Base-by-base conservation (phyloP, 192 early-diverging fungal genomes). In the Oehlia diaphana region DNA sequence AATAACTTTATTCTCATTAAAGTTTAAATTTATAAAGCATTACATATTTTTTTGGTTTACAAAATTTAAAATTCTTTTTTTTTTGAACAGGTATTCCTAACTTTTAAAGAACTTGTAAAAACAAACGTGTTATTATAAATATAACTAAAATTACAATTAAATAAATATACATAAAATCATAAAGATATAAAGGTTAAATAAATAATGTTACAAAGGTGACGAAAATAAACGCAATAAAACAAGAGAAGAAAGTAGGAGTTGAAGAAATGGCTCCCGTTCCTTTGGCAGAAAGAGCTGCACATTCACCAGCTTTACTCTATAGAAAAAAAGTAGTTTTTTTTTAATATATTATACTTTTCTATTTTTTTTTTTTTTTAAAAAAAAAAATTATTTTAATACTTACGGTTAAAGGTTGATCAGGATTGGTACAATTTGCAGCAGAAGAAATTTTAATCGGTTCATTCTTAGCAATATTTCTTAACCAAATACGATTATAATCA, bases 401-500 rank as follows among this genome's bases (percentile, higher is more conserved):
- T 61, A 76, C 80, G 28, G n/a, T 33, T 61, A 61, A 71, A 33
- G 77, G 3, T 8, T 85, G 79, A 50, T 88, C 83, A 42, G 82
- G 80, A 67, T 84, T 84, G 13, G 89, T 88, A 80, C 93, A 94
- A 84, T 91, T 85, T 8, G 78, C 71, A 28, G 87, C 84, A 10
- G 80, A 84, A 72, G 84, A 77, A 12, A 86, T 76, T 50, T 84
- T 86, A 77, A 87, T 88, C n/a, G 84, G 7, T 66, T 91, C 90
- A 39, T 77, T 64, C 33, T 84, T 84, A 39, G 89, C 91, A 80
- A 94, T 79, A 68, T 94, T 92, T 81, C 93, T 91, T 79, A 94
- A 83, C 92, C 92, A 94, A 75, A 83, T 85, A 68, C 90, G 89
- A 44, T 77, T 42, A 78, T 88, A 89, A 19, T 82, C 79, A 69